Conservation (phyloP, 2,329 filamentous ascomycete genomes). For the Ilyonectria sp. region DNA sequence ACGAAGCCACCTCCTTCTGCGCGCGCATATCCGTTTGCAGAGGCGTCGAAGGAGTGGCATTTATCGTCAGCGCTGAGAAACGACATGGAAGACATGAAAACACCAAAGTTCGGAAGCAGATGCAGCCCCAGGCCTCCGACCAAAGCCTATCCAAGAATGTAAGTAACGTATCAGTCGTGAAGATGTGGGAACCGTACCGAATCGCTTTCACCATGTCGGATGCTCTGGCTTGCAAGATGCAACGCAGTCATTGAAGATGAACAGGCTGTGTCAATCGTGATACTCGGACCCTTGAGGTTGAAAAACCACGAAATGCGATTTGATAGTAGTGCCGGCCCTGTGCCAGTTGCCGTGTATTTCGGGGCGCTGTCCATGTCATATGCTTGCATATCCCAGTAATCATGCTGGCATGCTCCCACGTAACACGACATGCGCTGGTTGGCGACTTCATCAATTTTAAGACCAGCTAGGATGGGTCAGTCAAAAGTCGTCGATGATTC, state of each 20-base stretch:
- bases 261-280: conserved; percentile 29
- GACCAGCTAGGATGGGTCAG: conserved; percentile 5
- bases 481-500: too few species aligned
- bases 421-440: conserved; percentile 22
- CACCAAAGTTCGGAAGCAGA: conserved; percentile 11
- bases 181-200: neutral
- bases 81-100: conserved; percentile 9
- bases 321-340: neutral
- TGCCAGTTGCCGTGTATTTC: conserved; percentile 17
- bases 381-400: conserved; percentile 24
- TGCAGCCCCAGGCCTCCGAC: conserved; percentile 6
- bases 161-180: neutral
- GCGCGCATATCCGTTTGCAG: conserved; percentile 51
- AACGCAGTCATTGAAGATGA: conserved; percentile 31
- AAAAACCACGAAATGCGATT: conserved; percentile 25
- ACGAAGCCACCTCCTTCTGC: conserved; percentile 53
- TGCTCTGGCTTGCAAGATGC: conserved; percentile 26
- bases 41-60: conserved; percentile 51
- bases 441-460: conserved; percentile 13
- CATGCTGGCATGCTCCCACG: conserved; percentile 20
- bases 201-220: conserved; percentile 9
- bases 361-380: conserved; percentile 22
- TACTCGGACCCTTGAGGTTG: conserved; percentile 21
- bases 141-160: neutral
- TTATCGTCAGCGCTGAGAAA: conserved; percentile 54